phyloP scores from a whole-genome alignment of 2,329 filamentous ascomycete genomes.

The Colletotrichum noveboracense region DNA sequence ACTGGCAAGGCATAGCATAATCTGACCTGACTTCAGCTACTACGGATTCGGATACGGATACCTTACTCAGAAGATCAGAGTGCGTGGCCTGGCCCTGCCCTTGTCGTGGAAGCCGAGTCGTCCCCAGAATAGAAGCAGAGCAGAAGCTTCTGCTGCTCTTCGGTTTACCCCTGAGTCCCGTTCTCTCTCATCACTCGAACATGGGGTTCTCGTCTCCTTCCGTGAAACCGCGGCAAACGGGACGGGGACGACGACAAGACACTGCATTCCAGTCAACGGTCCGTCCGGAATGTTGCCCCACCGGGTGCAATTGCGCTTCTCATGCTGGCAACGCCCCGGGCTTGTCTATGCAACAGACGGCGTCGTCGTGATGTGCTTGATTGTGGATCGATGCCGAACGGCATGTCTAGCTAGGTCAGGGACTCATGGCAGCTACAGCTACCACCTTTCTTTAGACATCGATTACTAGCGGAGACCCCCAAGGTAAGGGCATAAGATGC shows the following conservation, averaged over 20 bases:
- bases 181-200: neutral
- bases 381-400: neutral
- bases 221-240: conserved; percentile 15
- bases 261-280: neutral
- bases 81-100: neutral
- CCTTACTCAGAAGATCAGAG: neutral
- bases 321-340: neutral
- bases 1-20: neutral
- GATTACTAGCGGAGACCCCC: neutral
- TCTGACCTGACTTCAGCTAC: neutral
- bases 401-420: neutral
- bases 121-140: conserved; percentile 12
- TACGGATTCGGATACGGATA: neutral
- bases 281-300: neutral
- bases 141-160: neutral
- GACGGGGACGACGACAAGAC: conserved; percentile 1
- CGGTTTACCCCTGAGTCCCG: neutral
- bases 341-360: neutral
- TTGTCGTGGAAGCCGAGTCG: neutral
- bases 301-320: neutral
- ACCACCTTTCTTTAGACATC: neutral
- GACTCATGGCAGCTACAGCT: neutral
- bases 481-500: neutral
- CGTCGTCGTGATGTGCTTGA: neutral
- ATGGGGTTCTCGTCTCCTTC: conserved; percentile 4